Conservation (phyloP, 2,329 filamentous ascomycete genomes). For the Chrysosporium keratinophilum region DNA sequence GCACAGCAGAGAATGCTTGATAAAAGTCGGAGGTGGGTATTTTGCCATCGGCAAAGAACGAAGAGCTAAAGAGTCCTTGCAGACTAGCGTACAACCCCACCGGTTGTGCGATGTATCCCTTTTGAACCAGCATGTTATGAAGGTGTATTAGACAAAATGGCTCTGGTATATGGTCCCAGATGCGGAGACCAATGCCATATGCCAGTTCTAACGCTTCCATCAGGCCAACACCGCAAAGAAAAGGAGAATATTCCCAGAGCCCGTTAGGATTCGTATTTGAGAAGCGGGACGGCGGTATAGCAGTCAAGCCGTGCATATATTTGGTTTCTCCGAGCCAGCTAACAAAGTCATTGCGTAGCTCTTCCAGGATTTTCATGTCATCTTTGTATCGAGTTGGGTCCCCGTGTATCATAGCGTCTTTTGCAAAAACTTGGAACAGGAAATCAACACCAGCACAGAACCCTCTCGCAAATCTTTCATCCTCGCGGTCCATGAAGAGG, state of each 20-base stretch:
- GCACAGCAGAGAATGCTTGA: conserved; percentile 16
- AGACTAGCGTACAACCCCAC: conserved; percentile 28
- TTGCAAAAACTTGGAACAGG: conserved; percentile 23
- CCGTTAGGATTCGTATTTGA: conserved; percentile 30
- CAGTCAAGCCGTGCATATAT: conserved; percentile 27
- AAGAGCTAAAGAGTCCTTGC: conserved; percentile 19
- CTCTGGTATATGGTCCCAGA: conserved; percentile 33
- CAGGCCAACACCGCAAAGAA: conserved; percentile 38
- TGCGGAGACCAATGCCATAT: conserved; percentile 26
- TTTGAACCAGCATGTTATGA: conserved; percentile 41
- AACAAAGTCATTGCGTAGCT: conserved; percentile 25
- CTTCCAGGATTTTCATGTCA: conserved; percentile 19
- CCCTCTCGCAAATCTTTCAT: conserved; percentile 23
- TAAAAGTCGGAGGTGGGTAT: conserved; percentile 24
- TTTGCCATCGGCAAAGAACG: conserved; percentile 26
- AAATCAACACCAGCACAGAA: conserved; percentile 25
- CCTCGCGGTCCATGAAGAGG: conserved; percentile 34
- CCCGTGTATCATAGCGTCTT: background rate
- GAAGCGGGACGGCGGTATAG: conserved; percentile 37
- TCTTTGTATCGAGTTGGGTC: background rate
- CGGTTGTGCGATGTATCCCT: conserved; percentile 29
- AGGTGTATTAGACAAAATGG: conserved; percentile 35
- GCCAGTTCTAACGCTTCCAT: conserved; percentile 36
- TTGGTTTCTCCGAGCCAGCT: conserved; percentile 33
- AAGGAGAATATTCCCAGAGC: conserved; percentile 41